Evolutionary conservation across 2,329 filamentous ascomycete species (phyloP).

Genomic region (Aureobasidium pullulans): DNA sequence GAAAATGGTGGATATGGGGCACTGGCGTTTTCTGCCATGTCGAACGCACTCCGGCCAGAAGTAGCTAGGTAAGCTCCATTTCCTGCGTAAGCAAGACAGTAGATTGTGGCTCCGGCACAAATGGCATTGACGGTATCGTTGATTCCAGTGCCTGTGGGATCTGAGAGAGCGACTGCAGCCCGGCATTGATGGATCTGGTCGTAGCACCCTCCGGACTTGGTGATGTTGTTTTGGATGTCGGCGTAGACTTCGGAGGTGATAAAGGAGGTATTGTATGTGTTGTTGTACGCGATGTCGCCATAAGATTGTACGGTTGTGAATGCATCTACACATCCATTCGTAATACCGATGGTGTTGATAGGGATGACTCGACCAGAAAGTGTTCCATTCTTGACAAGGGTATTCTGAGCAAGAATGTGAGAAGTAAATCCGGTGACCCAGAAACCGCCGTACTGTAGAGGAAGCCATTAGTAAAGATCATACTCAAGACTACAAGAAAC

Average conservation of each 20-base stretch:
- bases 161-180: neutral
- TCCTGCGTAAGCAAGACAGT: neutral
- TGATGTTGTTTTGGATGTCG: neutral
- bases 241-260: slow-evolving; percentile 3
- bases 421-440: slow-evolving; percentile 57
- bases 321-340: slow-evolving; percentile 51
- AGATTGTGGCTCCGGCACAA: neutral
- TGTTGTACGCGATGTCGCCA: slow-evolving; percentile 27
- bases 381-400: slow-evolving; percentile 39
- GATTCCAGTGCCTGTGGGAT: neutral
- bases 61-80: neutral
- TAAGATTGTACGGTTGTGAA: slow-evolving; percentile 34
- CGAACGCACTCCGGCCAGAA: neutral
- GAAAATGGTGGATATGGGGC: neutral
- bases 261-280: slow-evolving; percentile 31
- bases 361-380: slow-evolving; percentile 33
- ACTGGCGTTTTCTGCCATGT: neutral
- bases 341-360: slow-evolving; percentile 47
- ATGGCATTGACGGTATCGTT: neutral
- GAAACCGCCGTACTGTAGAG: slow-evolving; percentile 41
- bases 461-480: slow-evolving; percentile 6
- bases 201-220: neutral
- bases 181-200: neutral
- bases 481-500: too few relatives aligned
- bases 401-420: slow-evolving; percentile 53